These are phyloP conservation scores for Aotearoamyces nothofagi DNA, from an alignment of 2,329 filamentous ascomycete species.

Conservation along the genomic window DNA sequence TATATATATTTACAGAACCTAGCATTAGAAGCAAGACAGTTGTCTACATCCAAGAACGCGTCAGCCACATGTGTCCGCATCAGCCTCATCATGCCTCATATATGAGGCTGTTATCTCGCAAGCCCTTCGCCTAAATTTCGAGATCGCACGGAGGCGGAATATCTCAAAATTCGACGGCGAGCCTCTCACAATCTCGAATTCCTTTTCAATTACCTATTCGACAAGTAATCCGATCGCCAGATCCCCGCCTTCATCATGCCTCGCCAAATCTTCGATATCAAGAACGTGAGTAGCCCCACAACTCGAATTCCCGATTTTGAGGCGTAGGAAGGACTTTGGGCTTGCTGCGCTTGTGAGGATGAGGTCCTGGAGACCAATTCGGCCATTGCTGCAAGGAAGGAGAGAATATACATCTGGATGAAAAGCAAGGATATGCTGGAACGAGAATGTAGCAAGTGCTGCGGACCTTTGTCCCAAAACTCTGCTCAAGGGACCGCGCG, in stretches of 20 bases:
- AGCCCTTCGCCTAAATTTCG: constrained; percentile 6
- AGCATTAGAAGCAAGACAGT: too few species aligned
- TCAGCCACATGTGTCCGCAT: too few species aligned
- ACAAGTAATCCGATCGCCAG: not conserved
- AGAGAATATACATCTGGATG: too few species aligned
- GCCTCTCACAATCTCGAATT: constrained; percentile 2
- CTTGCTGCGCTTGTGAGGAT: not conserved
- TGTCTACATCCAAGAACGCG: too few species aligned
- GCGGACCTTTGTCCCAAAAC: not conserved
- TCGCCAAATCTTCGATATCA: constrained; percentile 96
- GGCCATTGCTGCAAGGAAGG: too few species aligned
- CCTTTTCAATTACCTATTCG: constrained; percentile 7
- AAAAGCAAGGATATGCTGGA: too few species aligned
- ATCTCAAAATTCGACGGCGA: constrained; percentile 2
- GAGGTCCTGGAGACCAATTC: too few species aligned
- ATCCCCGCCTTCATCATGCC: constrained; percentile 62
- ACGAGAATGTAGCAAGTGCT: too few species aligned
- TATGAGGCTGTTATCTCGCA: too few species aligned
- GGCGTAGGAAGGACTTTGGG: not conserved
- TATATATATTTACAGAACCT: too few species aligned
- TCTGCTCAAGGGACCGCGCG: not conserved
- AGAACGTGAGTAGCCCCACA: constrained; percentile 43
- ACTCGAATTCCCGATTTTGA: constrained; percentile 1
- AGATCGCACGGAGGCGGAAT: constrained; percentile 1
- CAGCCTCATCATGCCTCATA: too few species aligned